Evolutionary conservation across 1,139 yeast genomes (phyloP).

Genomic region (Zhuliangozyma parablackwelliae): DNA sequence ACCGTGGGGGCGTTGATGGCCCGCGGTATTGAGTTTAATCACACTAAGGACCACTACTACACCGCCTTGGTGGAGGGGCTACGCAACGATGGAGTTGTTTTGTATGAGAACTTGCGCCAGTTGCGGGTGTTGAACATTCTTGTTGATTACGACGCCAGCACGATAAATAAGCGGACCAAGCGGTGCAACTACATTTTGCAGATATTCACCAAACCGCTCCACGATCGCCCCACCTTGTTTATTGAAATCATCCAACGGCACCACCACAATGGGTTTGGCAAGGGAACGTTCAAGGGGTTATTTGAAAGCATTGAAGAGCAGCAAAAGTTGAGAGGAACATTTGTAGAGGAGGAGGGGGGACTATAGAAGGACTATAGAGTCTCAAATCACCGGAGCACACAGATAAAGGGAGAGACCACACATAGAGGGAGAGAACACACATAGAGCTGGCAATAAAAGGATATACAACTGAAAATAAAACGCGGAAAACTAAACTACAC

Average conservation of each 20-base stretch:
- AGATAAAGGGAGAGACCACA: too few species aligned
- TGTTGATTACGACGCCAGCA: constrained; percentile 65
- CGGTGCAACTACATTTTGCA: constrained; percentile 66
- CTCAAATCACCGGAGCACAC: too few species aligned
- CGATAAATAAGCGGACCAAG: constrained; percentile 21
- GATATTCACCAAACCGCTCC: constrained; percentile 70
- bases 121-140: constrained; percentile 50
- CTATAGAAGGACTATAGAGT: too few species aligned
- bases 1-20: constrained; percentile 50
- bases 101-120: constrained; percentile 44
- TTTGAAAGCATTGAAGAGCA: constrained; percentile 73
- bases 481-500: too few species aligned
- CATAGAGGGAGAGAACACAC: too few species aligned
- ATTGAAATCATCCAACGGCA: constrained; percentile 75
- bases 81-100: constrained; percentile 21
- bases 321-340: constrained; percentile 51
- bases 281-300: constrained; percentile 77
- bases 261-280: constrained; percentile 82
- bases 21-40: constrained; percentile 69
- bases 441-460: too few species aligned
- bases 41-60: constrained; percentile 56
- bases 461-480: too few species aligned
- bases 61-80: constrained; percentile 42
- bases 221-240: constrained; percentile 77
- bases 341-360: constrained; percentile 12